These are phyloP conservation scores for Boletus rufocinnamomeus DNA, from an alignment of 768 basidiomycete species.

Conservation along the genomic window DNA sequence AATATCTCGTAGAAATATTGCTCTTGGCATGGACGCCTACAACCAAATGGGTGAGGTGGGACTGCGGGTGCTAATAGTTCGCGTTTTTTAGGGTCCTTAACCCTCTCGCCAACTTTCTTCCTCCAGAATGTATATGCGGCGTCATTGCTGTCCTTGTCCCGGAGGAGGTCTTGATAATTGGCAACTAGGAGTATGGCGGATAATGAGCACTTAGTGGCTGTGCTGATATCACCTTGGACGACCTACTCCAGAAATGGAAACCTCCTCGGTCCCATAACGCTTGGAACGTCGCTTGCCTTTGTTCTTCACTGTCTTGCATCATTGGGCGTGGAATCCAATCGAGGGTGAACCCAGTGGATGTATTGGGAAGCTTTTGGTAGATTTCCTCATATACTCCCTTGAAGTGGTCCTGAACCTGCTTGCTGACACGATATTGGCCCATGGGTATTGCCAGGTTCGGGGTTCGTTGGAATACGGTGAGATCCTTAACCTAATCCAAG, in stretches of 20 bases:
- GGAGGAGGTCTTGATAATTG: constrained; percentile 10
- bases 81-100: not conserved
- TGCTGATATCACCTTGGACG: not conserved
- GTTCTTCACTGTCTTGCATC: constrained; percentile 12
- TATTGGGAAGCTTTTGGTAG: constrained; percentile 2
- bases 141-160: constrained; percentile 1
- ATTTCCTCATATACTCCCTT: constrained; percentile 16
- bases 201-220: not conserved
- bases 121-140: constrained; percentile 15
- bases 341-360: not conserved
- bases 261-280: constrained; percentile 11
- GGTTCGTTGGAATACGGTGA: constrained; percentile 20
- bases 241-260: constrained; percentile 17
- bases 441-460: constrained; percentile 18
- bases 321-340: constrained; percentile 10
- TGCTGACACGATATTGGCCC: constrained; percentile 11
- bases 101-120: constrained; percentile 6
- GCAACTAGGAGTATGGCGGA: not conserved
- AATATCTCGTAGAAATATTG: constrained; percentile 1
- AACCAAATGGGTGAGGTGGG: not conserved
- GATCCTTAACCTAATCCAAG: constrained; percentile 4
- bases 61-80: not conserved
- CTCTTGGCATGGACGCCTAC: not conserved
- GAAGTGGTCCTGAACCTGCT: constrained; percentile 13
- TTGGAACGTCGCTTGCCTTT: constrained; percentile 10